Evolutionary conservation across 306 rosid species (phyloP).

Genomic region (Carpinus viminea): DNA sequence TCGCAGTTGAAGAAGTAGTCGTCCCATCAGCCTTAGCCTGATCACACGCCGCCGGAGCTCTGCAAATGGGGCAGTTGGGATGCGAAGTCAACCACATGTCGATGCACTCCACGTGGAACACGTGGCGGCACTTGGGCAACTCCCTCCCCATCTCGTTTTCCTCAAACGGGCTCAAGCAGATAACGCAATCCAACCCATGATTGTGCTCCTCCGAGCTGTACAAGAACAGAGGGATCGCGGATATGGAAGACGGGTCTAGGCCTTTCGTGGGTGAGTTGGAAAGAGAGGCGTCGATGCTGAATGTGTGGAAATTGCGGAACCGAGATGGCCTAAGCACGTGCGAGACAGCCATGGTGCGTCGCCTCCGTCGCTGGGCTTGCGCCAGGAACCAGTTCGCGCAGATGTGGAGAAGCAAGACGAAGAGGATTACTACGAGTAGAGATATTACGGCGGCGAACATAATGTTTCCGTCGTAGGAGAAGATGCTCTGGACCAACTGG

Average conservation of each 20-base stretch:
- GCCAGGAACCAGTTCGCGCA: constrained; percentile 86
- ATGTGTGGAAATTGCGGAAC: constrained; percentile 50
- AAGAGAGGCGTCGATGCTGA: constrained; percentile 42
- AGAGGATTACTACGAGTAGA: constrained; percentile 76
- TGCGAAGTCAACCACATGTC: constrained; percentile 93
- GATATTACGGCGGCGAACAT: constrained; percentile 86
- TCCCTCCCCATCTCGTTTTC: constrained; percentile 68
- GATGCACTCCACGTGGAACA: constrained; percentile 75
- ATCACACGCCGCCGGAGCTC: constrained; percentile 48
- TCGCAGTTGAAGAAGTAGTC: background rate
- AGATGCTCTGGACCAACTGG: constrained; percentile 48
- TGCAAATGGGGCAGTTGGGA: constrained; percentile 77
- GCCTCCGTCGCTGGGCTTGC: constrained; percentile 53
- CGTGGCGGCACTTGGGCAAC: constrained; percentile 75
- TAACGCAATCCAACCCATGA: constrained; percentile 58
- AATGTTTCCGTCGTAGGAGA: constrained; percentile 75
- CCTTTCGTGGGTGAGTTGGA: constrained; percentile 56
- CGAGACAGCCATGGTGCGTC: constrained; percentile 53
- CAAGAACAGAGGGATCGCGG: constrained; percentile 66
- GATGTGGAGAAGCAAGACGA: constrained; percentile 85
- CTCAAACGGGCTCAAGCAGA: constrained; percentile 69
- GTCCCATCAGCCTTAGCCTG: background rate
- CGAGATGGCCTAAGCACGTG: constrained; percentile 58
- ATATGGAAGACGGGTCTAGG: constrained; percentile 49
- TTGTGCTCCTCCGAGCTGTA: constrained; percentile 30